Base-by-base conservation (phyloP, 306 rosid genomes). In the Acmispon strigosus region DNA sequence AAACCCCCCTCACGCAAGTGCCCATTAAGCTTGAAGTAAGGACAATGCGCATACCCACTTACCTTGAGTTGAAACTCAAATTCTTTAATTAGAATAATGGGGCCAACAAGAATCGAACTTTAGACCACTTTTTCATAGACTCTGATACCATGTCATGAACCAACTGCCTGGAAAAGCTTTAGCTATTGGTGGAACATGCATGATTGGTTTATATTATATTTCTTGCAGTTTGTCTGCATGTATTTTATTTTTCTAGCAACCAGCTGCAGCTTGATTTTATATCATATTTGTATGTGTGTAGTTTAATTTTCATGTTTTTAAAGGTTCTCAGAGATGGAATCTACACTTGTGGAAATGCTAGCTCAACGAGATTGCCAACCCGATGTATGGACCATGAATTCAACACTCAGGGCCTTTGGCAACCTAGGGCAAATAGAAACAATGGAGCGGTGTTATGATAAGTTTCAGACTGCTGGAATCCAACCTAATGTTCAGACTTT, bases 321-420 rank as follows among this genome's bases (percentile, higher is more conserved):
- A 77, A 92, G 97, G 89, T 93, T 88, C 78, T 79, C 90, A 18
- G 97, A 93, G 74, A 90, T 90, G 98, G 96, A 93, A 82, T 85
- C 92, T 3, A 78, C 76, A 15, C 83, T 93, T n/a, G 81, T 81
- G 74, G 89, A 87, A 69, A 90, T 90, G 97, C 90, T 93, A 50
- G 80, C 70, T 16, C 90, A 84, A 64, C 63, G 47, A 59, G 77
- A 78, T 32, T 87, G 96, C 44, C 80, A 88, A 69, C 98, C 98
- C 10, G 97, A 93, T 39, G 96, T 78, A 69, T 93, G 96, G 96
- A 93, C 96, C 62, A 87, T 90, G 98, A 93, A 93, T 76, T 93
- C 97, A n/a, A 86, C 96, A 4, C 78, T 90, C 10, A 82, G 98
- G 82, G 97, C 96, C 70, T 90, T 93, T 66, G 98, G 97, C 78